Base-by-base conservation (phyloP, 2,329 filamentous ascomycete genomes). In the Aureobasidium sp. region DNA sequence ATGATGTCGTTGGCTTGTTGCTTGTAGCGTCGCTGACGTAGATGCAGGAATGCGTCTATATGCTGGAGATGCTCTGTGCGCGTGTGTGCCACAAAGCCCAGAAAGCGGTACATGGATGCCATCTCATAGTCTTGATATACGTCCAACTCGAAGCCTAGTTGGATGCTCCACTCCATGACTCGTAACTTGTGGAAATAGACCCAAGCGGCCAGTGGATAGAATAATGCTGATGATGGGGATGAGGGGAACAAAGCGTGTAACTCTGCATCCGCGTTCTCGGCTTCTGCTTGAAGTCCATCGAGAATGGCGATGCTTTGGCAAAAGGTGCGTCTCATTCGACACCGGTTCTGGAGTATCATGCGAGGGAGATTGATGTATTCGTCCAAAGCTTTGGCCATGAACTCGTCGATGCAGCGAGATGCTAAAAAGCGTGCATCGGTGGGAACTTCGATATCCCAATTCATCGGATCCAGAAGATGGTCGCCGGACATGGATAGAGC, bases 91-190 rank as follows among this genome's bases (percentile, higher is more conserved):
- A 64, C 57, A 19, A 59, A 59, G 24, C n/a, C 34, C 25, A 57
- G 38, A 16, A 50, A 60, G 30, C 49, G 58, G 68, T 97, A 97
- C 86, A 96, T 95, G 21, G 82, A 83, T 0, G 83, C 79, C 8
- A 93, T 76, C 67, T 98, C 93, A 66, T 95, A 86, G 0, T 83
- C 78, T 50, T 91, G 83, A 68, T 97, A 97, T 8, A 95, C 80
- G 38, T 91, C 85, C 11, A 96, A 83, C 69, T 98, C 93, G 67
- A 98, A 97, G 11, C 94, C 93, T 27, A 96, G 81, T 64, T 96
- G 87, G 14, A 96, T 78, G 40, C 94, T 85, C 75, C 84, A 86
- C 65, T 91, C 85, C 78, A 96, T 88, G 63, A 91, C 81, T 25
- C 80, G 81, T n/a, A 96, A 77, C 68, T 96, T 97, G 69, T 95